Base-by-base conservation (phyloP, 805 yeast genomes). In the Starmerella bacillaris region DNA sequence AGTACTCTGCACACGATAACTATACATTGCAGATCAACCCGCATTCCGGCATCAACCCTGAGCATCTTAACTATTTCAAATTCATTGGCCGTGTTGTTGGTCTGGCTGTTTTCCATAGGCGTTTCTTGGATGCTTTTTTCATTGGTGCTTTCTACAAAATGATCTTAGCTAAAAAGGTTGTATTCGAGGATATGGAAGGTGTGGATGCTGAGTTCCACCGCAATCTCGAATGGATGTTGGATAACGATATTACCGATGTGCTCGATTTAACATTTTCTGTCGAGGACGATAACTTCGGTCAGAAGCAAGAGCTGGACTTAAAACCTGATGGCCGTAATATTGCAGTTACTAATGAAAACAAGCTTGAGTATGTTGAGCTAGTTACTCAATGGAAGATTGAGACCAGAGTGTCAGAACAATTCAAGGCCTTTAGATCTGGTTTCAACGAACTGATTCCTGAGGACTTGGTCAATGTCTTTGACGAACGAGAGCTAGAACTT, bases 51-150 rank as follows among this genome's bases (percentile, higher is more conserved):
- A 79, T 89, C 50, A 89, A 89, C 57, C 95, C 96, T 17, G 99
- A 89, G 63, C 98, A 89, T 59, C 70, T 89, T 65, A 84, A 83
- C 58, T 89, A 89, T 61, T 89, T 89, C 75, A 86, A 84, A 59
- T 89, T 89, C 55, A 84, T 89, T 55, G 99, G 99, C 46, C 74
- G 99, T 61, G 94, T 84, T 38, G 95, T 89, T 38, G 99, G 98
- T 31, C 65, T 89, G 48, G 95, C 95, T 58, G 93, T 89, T 15
- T 89, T 89, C 83, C 98, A 89, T 57, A 73, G 98, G 58, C 72
- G 98, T 57, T 89, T 89, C 63, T 63, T 89, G 55, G 99, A 89
- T 58, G 96, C 96, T 0, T 89, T 89, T 68, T 89, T 89, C 58
- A 94, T 92, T 50, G 94, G 94, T 46, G 96, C 98, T 1, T 71